These are phyloP conservation scores for Eucalyptus rudis DNA, from an alignment of 345 rosid genomes.

Conservation along the genomic window DNA sequence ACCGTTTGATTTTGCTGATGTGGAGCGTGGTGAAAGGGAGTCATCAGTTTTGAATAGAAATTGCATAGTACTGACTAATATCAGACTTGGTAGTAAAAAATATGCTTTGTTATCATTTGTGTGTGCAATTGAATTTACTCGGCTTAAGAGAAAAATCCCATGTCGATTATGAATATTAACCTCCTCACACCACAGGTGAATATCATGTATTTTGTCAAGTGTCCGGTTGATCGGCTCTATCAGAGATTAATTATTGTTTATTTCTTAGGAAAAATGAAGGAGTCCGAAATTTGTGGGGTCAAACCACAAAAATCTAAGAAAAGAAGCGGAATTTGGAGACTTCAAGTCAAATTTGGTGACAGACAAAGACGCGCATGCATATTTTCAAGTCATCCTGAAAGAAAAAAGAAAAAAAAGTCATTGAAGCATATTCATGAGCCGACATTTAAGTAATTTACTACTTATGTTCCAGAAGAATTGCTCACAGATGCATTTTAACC, in stretches of 20 bases:
- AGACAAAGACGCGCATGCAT: too few species aligned
- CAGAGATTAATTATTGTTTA: neutral
- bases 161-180: neutral
- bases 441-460: too few species aligned
- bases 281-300: too few species aligned
- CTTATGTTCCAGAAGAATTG: too few species aligned
- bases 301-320: neutral
- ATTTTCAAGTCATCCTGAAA: too few species aligned
- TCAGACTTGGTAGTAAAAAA: neutral
- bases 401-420: too few species aligned
- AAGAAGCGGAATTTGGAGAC: too few species aligned
- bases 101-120: neutral
- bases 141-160: neutral
- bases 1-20: neutral
- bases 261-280: neutral
- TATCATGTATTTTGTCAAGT: too few species aligned
- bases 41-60: neutral
- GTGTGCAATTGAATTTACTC: too few species aligned
- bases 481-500: too few species aligned
- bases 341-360: too few species aligned
- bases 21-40: neutral
- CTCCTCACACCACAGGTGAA: neutral
- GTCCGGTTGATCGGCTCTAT: neutral
- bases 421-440: too few species aligned
- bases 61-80: neutral